Base-by-base conservation (phyloP, 2,329 filamentous ascomycete species). In the Mycosphaerelloides madeirae region DNA sequence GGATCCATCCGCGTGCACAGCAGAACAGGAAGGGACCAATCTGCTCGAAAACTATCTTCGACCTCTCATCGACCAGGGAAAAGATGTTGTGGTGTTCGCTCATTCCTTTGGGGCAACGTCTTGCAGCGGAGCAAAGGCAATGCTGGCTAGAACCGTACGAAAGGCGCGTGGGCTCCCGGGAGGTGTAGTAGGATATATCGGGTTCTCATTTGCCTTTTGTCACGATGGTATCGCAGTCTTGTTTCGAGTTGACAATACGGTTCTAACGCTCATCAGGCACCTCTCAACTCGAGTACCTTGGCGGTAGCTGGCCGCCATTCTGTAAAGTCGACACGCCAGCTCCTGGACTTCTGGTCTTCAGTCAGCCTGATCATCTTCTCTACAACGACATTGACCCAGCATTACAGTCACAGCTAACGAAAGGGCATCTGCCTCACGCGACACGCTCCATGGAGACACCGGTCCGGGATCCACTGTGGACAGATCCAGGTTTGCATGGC, bases 401-500 rank as follows among this genome's bases (percentile, higher is more conserved):
- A 14, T 43, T 46, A 32, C 34, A 43, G 36, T 31, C 45, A 29
- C 31, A 37, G 31, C 31, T 51, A 6, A 40, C 29, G 14, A 31
- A 45, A 9, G 44, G 34, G n/a, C 38, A 43, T 18, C 25, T 51
- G 6, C 45, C 45, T 13, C 49, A 48, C 22, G 38, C 49, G 4
- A 29, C 33, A 15, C 16, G 15, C n/a, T 22, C 25, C n/a, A 43
- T 51, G 18, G 41, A 38, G 8, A 51, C 49, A 14, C 42, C 42
- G n/a, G 45, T 49, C 7, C 34, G 46, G 22, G 42, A 47, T 5
- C 49, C 49, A 2, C 43, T 51, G 3, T 51, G 49, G 49, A 41
- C 29, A 11, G 45, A 51, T 35, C 22, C 29, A 12, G 41, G 31
- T 12, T 35, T 51, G 31, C 39, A 51, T 7, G 49, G 46, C 13